Conservation (phyloP, 192 early-diverging fungal genomes). For the Entrophospora sp. region DNA sequence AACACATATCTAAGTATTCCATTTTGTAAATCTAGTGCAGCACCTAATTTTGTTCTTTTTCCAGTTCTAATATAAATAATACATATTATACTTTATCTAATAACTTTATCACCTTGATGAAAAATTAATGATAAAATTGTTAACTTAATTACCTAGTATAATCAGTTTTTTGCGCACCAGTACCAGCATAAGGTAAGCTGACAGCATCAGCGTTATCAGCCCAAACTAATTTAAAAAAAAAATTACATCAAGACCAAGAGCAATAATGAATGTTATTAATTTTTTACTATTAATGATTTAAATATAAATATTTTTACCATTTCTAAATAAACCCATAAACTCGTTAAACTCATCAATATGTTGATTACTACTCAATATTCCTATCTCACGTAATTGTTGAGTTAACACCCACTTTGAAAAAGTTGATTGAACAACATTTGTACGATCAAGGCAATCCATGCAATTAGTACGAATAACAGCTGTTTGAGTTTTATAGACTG, state of each 20-base stretch:
- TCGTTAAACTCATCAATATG: conserved; percentile 51
- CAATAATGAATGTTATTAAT: no score
- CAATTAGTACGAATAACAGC: conserved; percentile 94
- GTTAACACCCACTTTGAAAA: conserved; percentile 68
- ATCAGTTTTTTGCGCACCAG: conserved; percentile 96
- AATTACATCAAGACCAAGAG: no score
- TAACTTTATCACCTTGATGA: not conserved
- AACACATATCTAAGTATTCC: conserved; percentile 80
- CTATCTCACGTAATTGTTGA: conserved; percentile 60
- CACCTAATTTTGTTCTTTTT: conserved; percentile 74
- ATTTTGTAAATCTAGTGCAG: conserved; percentile 73
- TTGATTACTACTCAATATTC: conserved; percentile 53
- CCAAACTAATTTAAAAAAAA: conserved; percentile 62
- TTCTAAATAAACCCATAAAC: conserved; percentile 72
- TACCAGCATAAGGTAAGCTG: conserved; percentile 86
- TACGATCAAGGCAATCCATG: conserved; percentile 99
- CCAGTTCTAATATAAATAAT: conserved; percentile 56
- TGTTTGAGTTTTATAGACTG: conserved; percentile 45
- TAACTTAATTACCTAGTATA: conserved; percentile 61
- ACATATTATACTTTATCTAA: not conserved
- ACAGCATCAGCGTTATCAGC: conserved; percentile 96
- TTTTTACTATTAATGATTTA: no score
- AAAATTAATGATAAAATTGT: not conserved
- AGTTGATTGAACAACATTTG: conserved; percentile 95
- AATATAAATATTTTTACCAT: conserved; percentile 39